phyloP scores from a whole-genome alignment of 768 basidiomycete genomes.

The Russula brevipes region DNA sequence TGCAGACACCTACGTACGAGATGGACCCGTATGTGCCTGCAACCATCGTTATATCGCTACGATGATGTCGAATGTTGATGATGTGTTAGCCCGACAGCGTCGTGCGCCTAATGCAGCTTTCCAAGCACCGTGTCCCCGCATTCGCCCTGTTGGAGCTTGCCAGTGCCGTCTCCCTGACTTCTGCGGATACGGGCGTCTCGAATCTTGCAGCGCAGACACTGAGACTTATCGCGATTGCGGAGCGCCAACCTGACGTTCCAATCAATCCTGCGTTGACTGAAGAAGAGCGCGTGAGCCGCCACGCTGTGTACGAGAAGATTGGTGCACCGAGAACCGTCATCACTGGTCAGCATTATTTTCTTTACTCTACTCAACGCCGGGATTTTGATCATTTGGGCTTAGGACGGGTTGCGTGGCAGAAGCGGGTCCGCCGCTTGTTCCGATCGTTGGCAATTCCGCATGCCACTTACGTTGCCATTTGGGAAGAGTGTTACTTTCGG shows the following conservation, averaged over 20 bases:
- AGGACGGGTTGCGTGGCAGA: constrained; percentile 79
- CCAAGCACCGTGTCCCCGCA: constrained; percentile 51
- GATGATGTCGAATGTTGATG: not conserved
- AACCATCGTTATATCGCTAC: not conserved
- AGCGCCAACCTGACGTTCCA: constrained; percentile 56
- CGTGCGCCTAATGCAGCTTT: constrained; percentile 46
- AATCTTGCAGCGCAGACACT: constrained; percentile 64
- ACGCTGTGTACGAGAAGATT: constrained; percentile 71
- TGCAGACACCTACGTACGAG: constrained; percentile 44
- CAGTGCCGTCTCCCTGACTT: constrained; percentile 64
- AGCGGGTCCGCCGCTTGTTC: constrained; percentile 67
- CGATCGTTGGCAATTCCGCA: constrained; percentile 58
- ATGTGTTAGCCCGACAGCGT: constrained; percentile 32
- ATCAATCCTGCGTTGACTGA: constrained; percentile 46
- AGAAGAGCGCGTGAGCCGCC: constrained; percentile 61
- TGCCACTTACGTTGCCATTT: constrained; percentile 68
- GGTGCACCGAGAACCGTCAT: constrained; percentile 69
- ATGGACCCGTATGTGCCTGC: constrained; percentile 12
- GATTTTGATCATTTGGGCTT: not conserved
- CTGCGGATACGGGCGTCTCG: constrained; percentile 61
- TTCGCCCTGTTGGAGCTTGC: constrained; percentile 69
- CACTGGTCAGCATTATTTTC: constrained; percentile 46
- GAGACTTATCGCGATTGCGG: constrained; percentile 61
- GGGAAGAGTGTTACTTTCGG: constrained; percentile 77
- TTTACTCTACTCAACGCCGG: not conserved